A percentile compares a stretch with the other conserved stretches of the same genome.
phyloP scores from a whole-genome alignment of 305 asterid species.

The Solanum hybrid region DNA sequence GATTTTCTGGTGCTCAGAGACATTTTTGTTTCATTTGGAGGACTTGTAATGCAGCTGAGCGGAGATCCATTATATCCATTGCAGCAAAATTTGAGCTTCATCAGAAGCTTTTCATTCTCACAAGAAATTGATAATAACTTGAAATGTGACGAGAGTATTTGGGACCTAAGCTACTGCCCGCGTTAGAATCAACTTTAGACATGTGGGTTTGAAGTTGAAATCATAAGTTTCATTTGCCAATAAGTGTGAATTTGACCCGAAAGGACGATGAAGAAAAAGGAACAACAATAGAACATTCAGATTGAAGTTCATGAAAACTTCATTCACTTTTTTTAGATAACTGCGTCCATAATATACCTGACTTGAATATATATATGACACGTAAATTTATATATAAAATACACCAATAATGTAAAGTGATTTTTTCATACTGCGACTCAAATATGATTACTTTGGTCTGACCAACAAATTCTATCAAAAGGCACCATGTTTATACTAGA shows the following conservation, averaged over 20 bases:
- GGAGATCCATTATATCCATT: constrained; percentile 55
- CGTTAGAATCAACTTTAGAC: no score
- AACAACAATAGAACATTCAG: no score
- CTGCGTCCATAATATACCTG: not conserved
- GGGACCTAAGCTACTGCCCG: not conserved
- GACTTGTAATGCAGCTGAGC: constrained; percentile 74
- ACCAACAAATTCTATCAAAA: not conserved
- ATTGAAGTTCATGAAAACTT: no score
- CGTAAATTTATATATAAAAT: not conserved
- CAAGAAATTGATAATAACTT: constrained; percentile 13
- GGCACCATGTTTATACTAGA: not conserved
- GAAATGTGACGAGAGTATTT: not conserved
- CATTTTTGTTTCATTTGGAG: constrained; percentile 68
- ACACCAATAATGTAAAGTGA: not conserved
- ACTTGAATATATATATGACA: not conserved
- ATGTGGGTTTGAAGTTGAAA: no score
- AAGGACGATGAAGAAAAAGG: no score
- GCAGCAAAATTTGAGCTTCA: constrained; percentile 73
- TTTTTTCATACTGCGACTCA: no score
- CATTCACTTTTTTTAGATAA: not conserved
- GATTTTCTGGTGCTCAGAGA: constrained; percentile 34
- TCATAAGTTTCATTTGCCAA: no score
- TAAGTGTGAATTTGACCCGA: no score
- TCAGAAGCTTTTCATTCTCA: constrained; percentile 66
- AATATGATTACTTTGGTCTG: not conserved